Evolutionary conservation across 176 grass and related monocot genomes (phyloP).

Genomic region (Oropetium thomaeum): DNA sequence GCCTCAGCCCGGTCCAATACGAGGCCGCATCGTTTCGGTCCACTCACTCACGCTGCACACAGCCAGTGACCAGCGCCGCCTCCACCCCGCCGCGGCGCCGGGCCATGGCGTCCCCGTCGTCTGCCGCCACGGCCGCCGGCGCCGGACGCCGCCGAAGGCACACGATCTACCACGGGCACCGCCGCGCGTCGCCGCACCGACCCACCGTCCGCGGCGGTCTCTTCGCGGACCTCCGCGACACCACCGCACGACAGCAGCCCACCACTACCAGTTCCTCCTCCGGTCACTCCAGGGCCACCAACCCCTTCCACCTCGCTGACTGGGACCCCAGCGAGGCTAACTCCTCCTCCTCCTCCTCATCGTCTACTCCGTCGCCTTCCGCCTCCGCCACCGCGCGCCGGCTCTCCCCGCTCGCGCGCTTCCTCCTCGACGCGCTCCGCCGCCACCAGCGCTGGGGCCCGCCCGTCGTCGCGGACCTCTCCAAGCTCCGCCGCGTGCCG

Average conservation of each 20-base stretch:
- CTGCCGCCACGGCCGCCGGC: neutral
- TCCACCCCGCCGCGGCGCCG: neutral
- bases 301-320: slow-evolving; percentile 35
- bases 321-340: slow-evolving; percentile 63
- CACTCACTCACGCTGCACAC: neutral
- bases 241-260: neutral
- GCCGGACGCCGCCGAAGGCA: slow-evolving; percentile 6
- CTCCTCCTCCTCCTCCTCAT: neutral
- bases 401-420: slow-evolving; percentile 68
- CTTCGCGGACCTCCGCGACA: slow-evolving; percentile 45
- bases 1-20: neutral
- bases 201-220: slow-evolving; percentile 52
- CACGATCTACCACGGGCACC: slow-evolving; percentile 73
- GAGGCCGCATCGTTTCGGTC: neutral
- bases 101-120: slow-evolving; percentile 18
- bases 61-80: slow-evolving; percentile 34
- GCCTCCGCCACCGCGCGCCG: slow-evolving; percentile 43
- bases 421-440: slow-evolving; percentile 66
- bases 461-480: slow-evolving; percentile 54
- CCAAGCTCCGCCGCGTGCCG: slow-evolving; percentile 69
- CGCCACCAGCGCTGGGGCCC: slow-evolving; percentile 63
- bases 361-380: neutral
- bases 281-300: neutral
- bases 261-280: neutral
- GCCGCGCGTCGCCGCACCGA: slow-evolving; percentile 55